phyloP scores from a whole-genome alignment of 192 early-diverging fungal species.

The Pecoramyces ruminantium region DNA sequence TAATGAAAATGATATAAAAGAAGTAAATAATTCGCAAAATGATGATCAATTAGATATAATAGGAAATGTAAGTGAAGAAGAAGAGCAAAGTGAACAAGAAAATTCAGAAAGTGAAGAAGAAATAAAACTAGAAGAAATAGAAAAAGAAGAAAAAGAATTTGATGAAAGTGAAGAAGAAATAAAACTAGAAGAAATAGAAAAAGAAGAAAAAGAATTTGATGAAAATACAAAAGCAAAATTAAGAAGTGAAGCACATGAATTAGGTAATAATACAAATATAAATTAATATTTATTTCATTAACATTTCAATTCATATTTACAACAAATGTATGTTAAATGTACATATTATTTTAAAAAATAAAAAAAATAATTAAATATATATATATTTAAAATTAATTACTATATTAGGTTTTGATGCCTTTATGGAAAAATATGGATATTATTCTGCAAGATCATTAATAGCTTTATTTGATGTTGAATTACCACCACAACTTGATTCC shows the following conservation, averaged over 20 bases:
- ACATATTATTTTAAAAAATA: too few relatives aligned
- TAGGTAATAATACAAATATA: not conserved
- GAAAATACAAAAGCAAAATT: not conserved
- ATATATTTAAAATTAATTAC: not conserved
- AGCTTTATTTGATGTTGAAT: not conserved
- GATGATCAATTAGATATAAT: not conserved
- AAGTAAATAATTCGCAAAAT: not conserved
- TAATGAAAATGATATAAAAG: not conserved
- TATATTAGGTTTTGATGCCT: not conserved
- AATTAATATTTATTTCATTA: too few relatives aligned
- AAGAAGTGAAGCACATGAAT: not conserved
- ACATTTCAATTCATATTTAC: too few relatives aligned
- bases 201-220: not conserved
- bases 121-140: not conserved
- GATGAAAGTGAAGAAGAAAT: too few relatives aligned
- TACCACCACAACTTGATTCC: not conserved
- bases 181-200: too few relatives aligned
- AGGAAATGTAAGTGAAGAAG: not conserved
- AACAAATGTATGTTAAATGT: too few relatives aligned
- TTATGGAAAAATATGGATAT: not conserved
- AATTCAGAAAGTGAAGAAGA: not conserved
- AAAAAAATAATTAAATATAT: too few relatives aligned
- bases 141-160: too few relatives aligned
- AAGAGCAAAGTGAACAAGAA: not conserved
- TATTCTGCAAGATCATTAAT: not conserved